These are phyloP conservation scores for Prunus yedoensis DNA, from an alignment of 331 rosid genomes.

Conservation along the genomic window DNA sequence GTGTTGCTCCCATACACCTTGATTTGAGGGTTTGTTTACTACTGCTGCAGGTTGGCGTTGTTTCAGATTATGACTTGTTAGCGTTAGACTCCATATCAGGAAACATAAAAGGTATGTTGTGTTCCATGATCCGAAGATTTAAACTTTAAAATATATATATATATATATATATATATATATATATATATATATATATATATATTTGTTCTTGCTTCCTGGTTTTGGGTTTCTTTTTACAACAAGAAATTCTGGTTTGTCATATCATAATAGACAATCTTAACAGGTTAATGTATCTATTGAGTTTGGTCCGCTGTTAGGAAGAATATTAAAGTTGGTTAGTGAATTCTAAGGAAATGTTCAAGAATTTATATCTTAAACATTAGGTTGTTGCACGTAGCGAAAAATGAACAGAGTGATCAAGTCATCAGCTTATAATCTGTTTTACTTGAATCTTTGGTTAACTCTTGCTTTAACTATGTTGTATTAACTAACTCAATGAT, in stretches of 20 bases:
- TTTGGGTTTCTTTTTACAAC: background rate
- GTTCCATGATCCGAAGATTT: background rate
- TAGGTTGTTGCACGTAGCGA: background rate
- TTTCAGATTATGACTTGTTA: slow-evolving; percentile 86
- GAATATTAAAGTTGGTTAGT: background rate
- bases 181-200: too few relatives aligned
- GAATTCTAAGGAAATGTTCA: background rate
- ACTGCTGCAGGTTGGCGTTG: slow-evolving; percentile 77
- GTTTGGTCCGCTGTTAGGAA: background rate
- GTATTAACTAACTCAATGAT: background rate
- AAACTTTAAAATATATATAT: too few relatives aligned
- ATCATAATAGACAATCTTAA: background rate
- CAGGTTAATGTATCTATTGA: too few relatives aligned
- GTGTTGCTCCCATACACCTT: slow-evolving; percentile 23
- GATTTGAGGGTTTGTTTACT: background rate
- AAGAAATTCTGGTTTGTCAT: background rate
- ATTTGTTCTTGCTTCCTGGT: background rate
- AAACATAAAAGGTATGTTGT: slow-evolving; percentile 22
- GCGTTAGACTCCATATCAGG: slow-evolving; percentile 91
- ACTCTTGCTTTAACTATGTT: background rate
- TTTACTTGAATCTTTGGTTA: background rate
- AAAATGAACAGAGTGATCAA: background rate
- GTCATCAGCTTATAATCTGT: background rate
- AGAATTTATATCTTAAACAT: background rate
- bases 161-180: too few relatives aligned